Evolutionary conservation across 169 alveolate genomes (phyloP), one percentile per base, ranked within the genome.

Genomic region (Cystoisospora suis): DNA sequence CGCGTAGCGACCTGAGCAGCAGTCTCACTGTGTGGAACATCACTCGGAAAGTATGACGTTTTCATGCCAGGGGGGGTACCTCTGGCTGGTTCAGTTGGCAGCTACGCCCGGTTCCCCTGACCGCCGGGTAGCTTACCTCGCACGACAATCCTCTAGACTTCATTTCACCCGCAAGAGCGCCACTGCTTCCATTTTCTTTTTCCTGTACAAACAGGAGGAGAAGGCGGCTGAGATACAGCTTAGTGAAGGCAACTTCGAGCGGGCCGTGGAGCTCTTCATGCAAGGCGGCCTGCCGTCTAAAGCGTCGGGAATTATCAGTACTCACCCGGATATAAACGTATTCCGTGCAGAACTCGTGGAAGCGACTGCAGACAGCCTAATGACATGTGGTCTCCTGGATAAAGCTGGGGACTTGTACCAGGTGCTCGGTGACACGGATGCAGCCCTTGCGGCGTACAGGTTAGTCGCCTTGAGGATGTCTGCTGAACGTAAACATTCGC

Each of bases 371-470:
- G 90, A 94, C 0, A 95, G 96, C 59, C 94, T 97, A 80, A 93
- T 95, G 29, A 91, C 95, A 61, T 92, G 96, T 29, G 97, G 97
- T 20, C 96, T 97, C 97, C 94, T 94, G 86, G 98, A 96, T 92
- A 96, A 96, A 90, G 98, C 98, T 12, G 99, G 99, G 59, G 99
- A 96, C 89, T 95, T 97, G 92, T 97, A 94, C 94, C 99, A 97
- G 92, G 94, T 95, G 87, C 93, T 98, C 95, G 98, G 97, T 34
- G 94, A 95, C 86, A 94, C 92, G 47, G 95, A 95, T 85, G 93
- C 95, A 75, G 97, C 99, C 3, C 90, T 97, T 61, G 97, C 95
- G 61, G 94, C 97, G 2, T 97, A 96, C 91, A 92, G 99, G 98
- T 3, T 94, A 93, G 86, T 95, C 96, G 23, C 96, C 93, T 3